Evolutionary conservation across 2,329 filamentous ascomycete species (phyloP).

Genomic region (Fusarium secorum): DNA sequence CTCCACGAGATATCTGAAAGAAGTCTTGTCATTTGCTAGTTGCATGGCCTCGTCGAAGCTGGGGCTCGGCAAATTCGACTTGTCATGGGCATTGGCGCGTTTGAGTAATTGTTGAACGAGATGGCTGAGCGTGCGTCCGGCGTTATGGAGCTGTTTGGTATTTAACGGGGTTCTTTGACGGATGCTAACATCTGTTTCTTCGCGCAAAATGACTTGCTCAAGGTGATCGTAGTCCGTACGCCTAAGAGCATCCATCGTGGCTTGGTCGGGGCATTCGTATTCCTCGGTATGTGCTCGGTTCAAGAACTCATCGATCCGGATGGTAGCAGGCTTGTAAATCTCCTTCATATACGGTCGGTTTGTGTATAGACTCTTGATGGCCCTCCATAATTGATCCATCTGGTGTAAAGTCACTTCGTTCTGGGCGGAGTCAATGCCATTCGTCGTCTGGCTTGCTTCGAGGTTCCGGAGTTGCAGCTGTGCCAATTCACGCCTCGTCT

Average conservation of each 20-base stretch:
- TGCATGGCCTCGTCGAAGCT: constrained; percentile 43
- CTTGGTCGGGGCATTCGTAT: constrained; percentile 41
- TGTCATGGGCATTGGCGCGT: constrained; percentile 39
- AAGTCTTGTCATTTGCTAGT: constrained; percentile 25
- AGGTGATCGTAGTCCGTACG: constrained; percentile 44
- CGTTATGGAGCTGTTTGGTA: constrained; percentile 41
- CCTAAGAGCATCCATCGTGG: constrained; percentile 31
- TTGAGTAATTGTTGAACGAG: constrained; percentile 45
- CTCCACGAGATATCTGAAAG: constrained; percentile 40
- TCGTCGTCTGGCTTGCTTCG: constrained; percentile 28
- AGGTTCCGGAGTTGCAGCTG: constrained; percentile 46
- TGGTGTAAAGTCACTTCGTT: constrained; percentile 38
- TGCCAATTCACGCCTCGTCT: constrained; percentile 58
- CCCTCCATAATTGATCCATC: constrained; percentile 45
- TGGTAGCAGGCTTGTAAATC: constrained; percentile 43
- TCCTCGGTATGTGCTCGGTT: constrained; percentile 40
- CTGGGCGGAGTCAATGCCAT: constrained; percentile 7
- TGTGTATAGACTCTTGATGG: constrained; percentile 43
- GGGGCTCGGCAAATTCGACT: constrained; percentile 32
- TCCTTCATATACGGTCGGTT: constrained; percentile 50
- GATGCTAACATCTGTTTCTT: constrained; percentile 39
- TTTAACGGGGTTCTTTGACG: constrained; percentile 37
- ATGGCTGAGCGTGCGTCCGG: constrained; percentile 38
- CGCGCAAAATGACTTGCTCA: constrained; percentile 42
- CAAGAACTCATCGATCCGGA: constrained; percentile 42